Percentiles rank a stretch among this genome's conserved stretches.
Evolutionary conservation across 352 stramenopile genomes (phyloP).

Genomic region (Phytophthora pseudosyringae): DNA sequence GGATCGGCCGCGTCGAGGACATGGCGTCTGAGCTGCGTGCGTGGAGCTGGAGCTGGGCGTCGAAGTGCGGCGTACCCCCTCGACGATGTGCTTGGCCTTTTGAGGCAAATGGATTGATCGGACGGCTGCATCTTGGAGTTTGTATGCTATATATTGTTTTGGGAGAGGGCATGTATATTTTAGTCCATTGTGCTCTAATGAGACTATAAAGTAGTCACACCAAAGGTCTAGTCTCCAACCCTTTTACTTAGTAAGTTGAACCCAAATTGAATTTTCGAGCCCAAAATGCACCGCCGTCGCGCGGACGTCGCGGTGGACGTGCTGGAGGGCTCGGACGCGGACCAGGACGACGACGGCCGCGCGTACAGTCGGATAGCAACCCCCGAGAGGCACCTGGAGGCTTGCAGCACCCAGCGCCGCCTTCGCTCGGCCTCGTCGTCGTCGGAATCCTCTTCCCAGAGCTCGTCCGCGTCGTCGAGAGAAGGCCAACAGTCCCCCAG

Average conservation of each 20-base stretch:
- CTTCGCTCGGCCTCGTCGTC: conserved; percentile 19
- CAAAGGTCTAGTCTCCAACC: no score
- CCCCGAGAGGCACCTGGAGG: conserved; percentile 5
- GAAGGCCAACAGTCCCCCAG: conserved; percentile 7
- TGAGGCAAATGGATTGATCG: conserved; percentile 27
- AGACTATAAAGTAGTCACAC: neutral
- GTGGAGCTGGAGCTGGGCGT: conserved; percentile 15
- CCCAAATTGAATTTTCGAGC: neutral
- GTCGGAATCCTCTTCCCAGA: conserved; percentile 29
- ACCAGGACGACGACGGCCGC: conserved; percentile 14
- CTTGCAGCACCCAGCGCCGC: neutral
- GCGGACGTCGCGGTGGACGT: conserved; percentile 15
- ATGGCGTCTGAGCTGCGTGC: conserved; percentile 20
- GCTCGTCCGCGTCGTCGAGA: conserved; percentile 19
- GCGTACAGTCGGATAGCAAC: conserved; percentile 21
- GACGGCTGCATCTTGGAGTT: neutral
- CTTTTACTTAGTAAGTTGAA: no score
- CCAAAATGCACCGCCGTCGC: neutral
- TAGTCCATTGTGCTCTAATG: conserved; percentile 1
- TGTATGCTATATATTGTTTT: conserved; percentile 6
- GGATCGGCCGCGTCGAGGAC: conserved; percentile 59
- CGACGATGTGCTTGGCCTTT: neutral
- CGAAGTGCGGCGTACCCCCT: conserved; percentile 13
- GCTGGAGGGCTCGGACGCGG: conserved; percentile 24
- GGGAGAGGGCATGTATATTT: conserved; percentile 12